These are phyloP conservation scores for Fusarium torulosum DNA, from an alignment of 2,329 filamentous ascomycete genomes.

Conservation along the genomic window DNA sequence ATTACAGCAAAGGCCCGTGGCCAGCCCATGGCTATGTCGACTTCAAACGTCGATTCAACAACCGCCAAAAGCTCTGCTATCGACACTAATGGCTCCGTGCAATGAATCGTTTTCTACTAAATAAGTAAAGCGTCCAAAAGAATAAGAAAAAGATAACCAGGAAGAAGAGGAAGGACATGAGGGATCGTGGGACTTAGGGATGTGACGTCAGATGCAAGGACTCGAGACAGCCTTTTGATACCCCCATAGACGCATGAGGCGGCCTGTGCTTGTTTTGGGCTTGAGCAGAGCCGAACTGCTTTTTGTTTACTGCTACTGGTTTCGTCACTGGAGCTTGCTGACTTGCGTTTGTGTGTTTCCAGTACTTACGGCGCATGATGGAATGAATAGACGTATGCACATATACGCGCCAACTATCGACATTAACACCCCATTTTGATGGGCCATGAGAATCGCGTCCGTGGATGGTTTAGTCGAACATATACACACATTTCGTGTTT, in stretches of 20 bases:
- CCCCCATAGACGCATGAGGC: constrained; percentile 53
- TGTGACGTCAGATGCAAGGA: constrained; percentile 43
- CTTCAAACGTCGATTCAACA: constrained; percentile 39
- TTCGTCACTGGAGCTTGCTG: constrained; percentile 14
- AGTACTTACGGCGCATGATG: constrained; percentile 11
- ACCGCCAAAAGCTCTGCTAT: constrained; percentile 50
- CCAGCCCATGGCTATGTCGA: constrained; percentile 51
- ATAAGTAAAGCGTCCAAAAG: neutral
- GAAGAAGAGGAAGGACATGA: constrained; percentile 1
- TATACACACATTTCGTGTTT: constrained; percentile 24
- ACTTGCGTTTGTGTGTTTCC: constrained; percentile 11
- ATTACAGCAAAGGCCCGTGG: constrained; percentile 67
- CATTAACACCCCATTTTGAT: neutral
- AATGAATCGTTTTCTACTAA: constrained; percentile 17
- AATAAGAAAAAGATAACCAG: neutral
- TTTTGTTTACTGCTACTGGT: constrained; percentile 38
- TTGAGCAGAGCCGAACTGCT: constrained; percentile 34
- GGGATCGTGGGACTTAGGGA: constrained; percentile 16
- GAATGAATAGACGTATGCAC: constrained; percentile 29
- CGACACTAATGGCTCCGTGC: constrained; percentile 61
- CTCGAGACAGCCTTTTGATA: constrained; percentile 49
- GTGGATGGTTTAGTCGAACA: neutral
- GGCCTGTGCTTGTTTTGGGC: constrained; percentile 38
- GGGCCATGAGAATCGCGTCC: neutral
- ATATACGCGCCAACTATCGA: neutral